Evolutionary conservation across 768 basidiomycete genomes (phyloP).

Genomic region (Tephrocybe sp.): DNA sequence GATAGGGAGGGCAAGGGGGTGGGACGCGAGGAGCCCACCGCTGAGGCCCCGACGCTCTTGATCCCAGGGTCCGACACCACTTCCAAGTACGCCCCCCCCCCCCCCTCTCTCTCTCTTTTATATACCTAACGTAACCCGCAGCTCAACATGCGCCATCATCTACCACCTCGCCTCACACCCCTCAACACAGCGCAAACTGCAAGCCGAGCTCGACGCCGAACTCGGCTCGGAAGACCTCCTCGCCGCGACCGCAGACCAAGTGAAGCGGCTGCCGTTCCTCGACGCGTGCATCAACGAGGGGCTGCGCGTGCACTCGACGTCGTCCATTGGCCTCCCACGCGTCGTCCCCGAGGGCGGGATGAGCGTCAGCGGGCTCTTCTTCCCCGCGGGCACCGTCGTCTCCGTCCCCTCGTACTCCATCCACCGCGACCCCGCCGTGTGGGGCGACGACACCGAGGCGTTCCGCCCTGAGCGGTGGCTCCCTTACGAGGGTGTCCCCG

Average conservation of each 20-base stretch:
- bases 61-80: too few relatives aligned
- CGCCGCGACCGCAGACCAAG: slow-evolving; percentile 61
- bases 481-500: slow-evolving; percentile 60
- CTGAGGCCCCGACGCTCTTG: too few relatives aligned
- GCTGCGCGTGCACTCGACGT: slow-evolving; percentile 83
- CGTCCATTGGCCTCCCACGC: slow-evolving; percentile 80
- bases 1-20: too few relatives aligned
- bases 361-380: slow-evolving; percentile 52
- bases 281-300: slow-evolving; percentile 88
- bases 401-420: slow-evolving; percentile 84
- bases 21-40: too few relatives aligned
- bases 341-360: slow-evolving; percentile 75
- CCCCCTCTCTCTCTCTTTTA: too few relatives aligned
- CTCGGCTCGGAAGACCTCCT: slow-evolving; percentile 55
- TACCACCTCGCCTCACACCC: slow-evolving; percentile 79
- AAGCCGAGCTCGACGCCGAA: slow-evolving; percentile 41
- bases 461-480: slow-evolving; percentile 89
- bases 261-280: slow-evolving; percentile 77
- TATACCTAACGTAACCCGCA: slow-evolving; percentile 24
- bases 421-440: slow-evolving; percentile 67
- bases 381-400: slow-evolving; percentile 74
- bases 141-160: slow-evolving; percentile 87
- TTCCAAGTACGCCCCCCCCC: too few relatives aligned
- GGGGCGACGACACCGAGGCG: slow-evolving; percentile 77
- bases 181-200: slow-evolving; percentile 60